A percentile compares a stretch with the other conserved stretches of the same genome.
Conservation (phyloP, 2,329 filamentous ascomycete species). For the Teratosphaeria zuluensis region DNA sequence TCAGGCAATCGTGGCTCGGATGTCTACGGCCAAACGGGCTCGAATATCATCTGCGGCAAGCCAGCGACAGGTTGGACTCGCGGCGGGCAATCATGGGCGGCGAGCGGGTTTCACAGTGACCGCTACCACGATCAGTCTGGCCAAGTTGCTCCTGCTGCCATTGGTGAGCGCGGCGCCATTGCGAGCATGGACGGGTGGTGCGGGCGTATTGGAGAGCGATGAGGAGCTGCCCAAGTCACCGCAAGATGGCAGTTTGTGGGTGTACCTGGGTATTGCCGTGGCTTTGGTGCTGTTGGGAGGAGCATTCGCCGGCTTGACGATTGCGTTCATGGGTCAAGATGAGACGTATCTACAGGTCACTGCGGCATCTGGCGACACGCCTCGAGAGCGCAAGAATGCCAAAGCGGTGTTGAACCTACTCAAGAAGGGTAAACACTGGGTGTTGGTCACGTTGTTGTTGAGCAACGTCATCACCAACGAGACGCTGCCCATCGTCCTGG, state of each 20-base stretch:
- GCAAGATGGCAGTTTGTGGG: conserved; percentile 59
- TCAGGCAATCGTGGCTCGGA: background rate
- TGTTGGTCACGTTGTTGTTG: conserved; percentile 83
- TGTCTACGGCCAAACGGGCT: background rate
- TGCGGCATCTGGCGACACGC: conserved; percentile 67
- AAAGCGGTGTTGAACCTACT: conserved; percentile 69
- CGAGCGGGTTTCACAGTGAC: conserved; percentile 8
- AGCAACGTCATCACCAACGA: conserved; percentile 98
- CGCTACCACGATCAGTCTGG: conserved; percentile 10
- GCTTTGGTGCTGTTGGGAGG: conserved; percentile 78
- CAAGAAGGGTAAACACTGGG: conserved; percentile 92
- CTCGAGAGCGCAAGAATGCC: conserved; percentile 74
- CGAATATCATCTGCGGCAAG: background rate
- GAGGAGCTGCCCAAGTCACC: conserved; percentile 19
- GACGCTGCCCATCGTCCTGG: conserved; percentile 86
- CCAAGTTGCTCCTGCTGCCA: conserved; percentile 12
- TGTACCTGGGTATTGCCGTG: conserved; percentile 70
- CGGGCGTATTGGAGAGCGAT: conserved; percentile 6
- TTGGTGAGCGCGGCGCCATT: conserved; percentile 15
- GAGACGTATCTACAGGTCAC: conserved; percentile 97
- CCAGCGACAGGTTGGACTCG: background rate
- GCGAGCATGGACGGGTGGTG: background rate
- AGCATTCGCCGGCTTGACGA: conserved; percentile 88
- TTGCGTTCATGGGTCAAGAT: conserved; percentile 75
- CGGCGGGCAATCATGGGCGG: conserved; percentile 1